These are phyloP conservation scores for Aspergillus coremiiformis DNA, from an alignment of 495 filamentous ascomycete species.

Conservation along the genomic window DNA sequence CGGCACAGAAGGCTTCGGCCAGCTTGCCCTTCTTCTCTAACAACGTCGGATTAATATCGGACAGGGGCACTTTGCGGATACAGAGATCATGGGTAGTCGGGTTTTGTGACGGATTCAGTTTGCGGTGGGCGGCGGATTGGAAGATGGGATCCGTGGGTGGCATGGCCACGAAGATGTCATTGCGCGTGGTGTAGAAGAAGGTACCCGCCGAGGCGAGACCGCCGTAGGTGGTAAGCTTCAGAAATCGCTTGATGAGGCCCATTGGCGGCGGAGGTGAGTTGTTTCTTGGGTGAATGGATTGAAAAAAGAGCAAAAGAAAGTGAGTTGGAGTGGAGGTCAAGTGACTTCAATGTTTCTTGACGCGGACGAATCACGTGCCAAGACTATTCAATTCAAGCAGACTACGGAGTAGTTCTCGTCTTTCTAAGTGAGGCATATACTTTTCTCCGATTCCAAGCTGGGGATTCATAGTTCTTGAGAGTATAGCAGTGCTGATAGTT, in stretches of 20 bases:
- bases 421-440: too few relatives aligned
- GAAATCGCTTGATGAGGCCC: slow-evolving; percentile 40
- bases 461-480: too few relatives aligned
- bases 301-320: neutral
- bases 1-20: slow-evolving; percentile 55
- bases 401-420: too few relatives aligned
- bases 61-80: slow-evolving; percentile 53
- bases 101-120: slow-evolving; percentile 56
- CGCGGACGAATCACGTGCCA: too few relatives aligned
- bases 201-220: slow-evolving; percentile 35
- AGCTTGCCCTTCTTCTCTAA: slow-evolving; percentile 53
- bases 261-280: slow-evolving; percentile 18
- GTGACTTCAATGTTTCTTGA: too few relatives aligned
- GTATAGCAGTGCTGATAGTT: too few relatives aligned
- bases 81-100: slow-evolving; percentile 55
- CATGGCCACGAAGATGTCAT: slow-evolving; percentile 42
- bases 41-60: slow-evolving; percentile 56
- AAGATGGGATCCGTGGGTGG: slow-evolving; percentile 54
- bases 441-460: too few relatives aligned
- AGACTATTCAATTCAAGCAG: too few relatives aligned
- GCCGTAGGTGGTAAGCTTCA: slow-evolving; percentile 37
- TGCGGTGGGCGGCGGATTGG: slow-evolving; percentile 44
- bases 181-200: slow-evolving; percentile 39
- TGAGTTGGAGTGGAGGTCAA: neutral
- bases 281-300: neutral